Percentiles rank a stretch among this genome's conserved stretches.
These are phyloP conservation scores for Nitzschia putrida DNA, from an alignment of 108 stramenopile genomes.

Conservation along the genomic window DNA sequence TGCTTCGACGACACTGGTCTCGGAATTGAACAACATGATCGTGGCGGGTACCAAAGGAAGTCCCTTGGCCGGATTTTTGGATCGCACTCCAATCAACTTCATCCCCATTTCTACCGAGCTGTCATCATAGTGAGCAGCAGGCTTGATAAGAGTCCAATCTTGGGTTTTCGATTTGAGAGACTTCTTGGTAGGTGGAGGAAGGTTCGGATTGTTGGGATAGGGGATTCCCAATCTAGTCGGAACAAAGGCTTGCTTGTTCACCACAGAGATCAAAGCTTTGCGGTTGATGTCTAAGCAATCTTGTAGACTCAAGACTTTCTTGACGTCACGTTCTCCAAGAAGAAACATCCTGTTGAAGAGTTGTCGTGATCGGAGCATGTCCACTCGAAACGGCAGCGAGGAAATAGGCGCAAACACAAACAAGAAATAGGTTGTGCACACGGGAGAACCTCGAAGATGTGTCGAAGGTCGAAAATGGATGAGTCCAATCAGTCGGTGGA, in stretches of 20 bases:
- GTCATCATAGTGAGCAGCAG: slow-evolving; percentile 60
- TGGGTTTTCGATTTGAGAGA: slow-evolving; percentile 14
- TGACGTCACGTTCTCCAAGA: slow-evolving; percentile 63
- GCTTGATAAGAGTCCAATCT: slow-evolving; percentile 85
- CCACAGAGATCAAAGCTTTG: slow-evolving; percentile 52
- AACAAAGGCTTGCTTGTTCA: slow-evolving; percentile 45
- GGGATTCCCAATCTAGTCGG: slow-evolving; percentile 63
- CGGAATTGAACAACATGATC: slow-evolving; percentile 63
- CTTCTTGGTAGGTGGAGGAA: background rate
- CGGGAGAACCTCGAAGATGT: no score
- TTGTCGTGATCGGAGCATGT: background rate
- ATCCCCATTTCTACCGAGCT: slow-evolving; percentile 60
- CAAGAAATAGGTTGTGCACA: no score
- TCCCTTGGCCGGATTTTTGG: slow-evolving; percentile 59
- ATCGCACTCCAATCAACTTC: slow-evolving; percentile 67
- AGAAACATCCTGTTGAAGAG: slow-evolving; percentile 50
- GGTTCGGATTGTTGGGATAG: slow-evolving; percentile 33
- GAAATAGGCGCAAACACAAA: background rate
- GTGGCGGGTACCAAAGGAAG: slow-evolving; percentile 74
- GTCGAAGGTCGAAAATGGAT: no score
- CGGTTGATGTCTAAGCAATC: slow-evolving; percentile 62
- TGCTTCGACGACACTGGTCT: slow-evolving; percentile 68
- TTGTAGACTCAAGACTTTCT: slow-evolving; percentile 48
- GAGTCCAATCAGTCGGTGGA: no score
- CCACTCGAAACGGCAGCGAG: background rate